Percentiles rank a stretch among this genome's conserved stretches.
Conservation (phyloP, 139 green algal species). For the Dunaliella primolecta region DNA sequence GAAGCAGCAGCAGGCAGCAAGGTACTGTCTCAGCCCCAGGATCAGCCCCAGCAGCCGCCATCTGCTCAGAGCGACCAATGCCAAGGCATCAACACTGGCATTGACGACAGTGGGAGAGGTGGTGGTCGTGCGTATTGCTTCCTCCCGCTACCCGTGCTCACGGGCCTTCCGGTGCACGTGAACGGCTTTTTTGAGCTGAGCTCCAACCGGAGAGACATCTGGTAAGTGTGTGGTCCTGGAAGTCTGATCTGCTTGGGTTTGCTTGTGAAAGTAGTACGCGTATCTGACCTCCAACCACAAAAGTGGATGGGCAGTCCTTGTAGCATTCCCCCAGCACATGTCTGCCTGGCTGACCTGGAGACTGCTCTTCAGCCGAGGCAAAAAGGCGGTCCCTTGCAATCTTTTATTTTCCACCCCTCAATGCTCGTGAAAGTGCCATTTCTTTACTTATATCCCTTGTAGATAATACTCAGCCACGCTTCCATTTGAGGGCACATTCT, state of each 20-base stretch:
- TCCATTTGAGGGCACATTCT: too few species aligned
- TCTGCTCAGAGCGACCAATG: not conserved
- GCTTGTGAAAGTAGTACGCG: not conserved
- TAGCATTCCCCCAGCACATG: not conserved
- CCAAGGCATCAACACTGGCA: not conserved
- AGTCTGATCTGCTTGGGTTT: not conserved
- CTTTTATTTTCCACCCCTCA: too few species aligned
- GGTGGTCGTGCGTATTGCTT: constrained; percentile 76
- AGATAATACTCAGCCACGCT: too few species aligned
- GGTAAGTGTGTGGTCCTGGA: constrained; percentile 20
- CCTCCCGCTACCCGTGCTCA: constrained; percentile 69
- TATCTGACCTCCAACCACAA: not conserved
- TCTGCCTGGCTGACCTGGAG: not conserved
- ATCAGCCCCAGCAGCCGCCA: not conserved
- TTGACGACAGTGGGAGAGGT: not conserved
- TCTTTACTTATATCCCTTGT: too few species aligned
- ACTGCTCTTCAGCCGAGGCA: too few species aligned
- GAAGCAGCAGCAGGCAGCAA: not conserved
- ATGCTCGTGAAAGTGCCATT: too few species aligned
- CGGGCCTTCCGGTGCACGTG: constrained; percentile 66
- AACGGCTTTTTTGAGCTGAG: constrained; percentile 84
- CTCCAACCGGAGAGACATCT: constrained; percentile 69
- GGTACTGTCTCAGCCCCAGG: not conserved
- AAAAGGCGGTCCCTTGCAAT: too few species aligned
- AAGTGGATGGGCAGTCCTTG: too few species aligned